phyloP scores from a whole-genome alignment of 768 basidiomycete species.

The Tulasnella sp. region DNA sequence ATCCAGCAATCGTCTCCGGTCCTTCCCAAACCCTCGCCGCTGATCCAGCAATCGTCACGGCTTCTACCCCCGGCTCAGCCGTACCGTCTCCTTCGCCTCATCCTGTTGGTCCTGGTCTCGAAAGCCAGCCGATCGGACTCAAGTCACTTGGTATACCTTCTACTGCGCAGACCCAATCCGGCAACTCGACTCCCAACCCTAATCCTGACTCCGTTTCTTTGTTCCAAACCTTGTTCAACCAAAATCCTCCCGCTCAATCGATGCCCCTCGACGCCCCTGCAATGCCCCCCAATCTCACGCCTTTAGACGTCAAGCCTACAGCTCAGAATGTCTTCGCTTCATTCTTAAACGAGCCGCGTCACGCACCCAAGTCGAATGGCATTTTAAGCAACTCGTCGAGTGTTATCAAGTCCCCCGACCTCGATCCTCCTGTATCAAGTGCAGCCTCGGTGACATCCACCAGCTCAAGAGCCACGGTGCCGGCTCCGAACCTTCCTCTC shows the following conservation, averaged over 20 bases:
- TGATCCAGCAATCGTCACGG: constrained; percentile 13
- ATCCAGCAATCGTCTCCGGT: constrained; percentile 6
- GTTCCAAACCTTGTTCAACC: constrained; percentile 6
- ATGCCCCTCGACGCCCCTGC: neutral
- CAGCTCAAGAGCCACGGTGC: neutral
- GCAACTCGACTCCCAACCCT: neutral
- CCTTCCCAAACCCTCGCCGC: constrained; percentile 34
- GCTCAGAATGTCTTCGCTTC: neutral
- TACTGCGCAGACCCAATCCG: neutral
- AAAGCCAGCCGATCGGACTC: neutral
- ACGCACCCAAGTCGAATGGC: neutral
- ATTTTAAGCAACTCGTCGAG: neutral
- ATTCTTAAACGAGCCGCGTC: neutral
- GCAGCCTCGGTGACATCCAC: neutral
- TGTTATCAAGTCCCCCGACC: neutral
- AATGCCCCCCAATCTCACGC: neutral
- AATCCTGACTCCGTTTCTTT: constrained; percentile 1
- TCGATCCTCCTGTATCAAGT: neutral
- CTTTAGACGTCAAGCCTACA: neutral
- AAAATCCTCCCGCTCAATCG: neutral
- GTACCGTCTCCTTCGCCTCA: neutral
- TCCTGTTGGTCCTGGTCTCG: neutral
- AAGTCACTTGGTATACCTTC: neutral
- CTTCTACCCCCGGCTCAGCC: neutral
- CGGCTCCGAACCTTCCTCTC: neutral